These are phyloP conservation scores for Lentinula sp. DNA, from an alignment of 768 basidiomycete genomes.

Conservation along the genomic window DNA sequence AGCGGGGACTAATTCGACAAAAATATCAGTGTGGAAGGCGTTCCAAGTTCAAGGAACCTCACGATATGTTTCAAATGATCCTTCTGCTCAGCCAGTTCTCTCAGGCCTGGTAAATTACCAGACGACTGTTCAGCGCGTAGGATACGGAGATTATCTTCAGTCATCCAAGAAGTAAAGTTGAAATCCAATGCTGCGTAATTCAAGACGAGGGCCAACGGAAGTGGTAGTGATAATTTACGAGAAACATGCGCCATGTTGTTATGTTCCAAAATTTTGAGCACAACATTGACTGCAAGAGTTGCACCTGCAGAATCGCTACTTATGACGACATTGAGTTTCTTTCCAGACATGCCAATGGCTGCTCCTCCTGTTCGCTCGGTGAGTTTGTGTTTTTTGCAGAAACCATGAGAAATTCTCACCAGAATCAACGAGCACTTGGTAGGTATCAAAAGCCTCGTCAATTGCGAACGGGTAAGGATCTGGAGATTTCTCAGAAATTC, in stretches of 20 bases:
- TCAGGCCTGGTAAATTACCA: slow-evolving; percentile 68
- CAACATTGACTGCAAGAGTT: slow-evolving; percentile 76
- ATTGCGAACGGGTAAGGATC: slow-evolving; percentile 97
- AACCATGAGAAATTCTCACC: slow-evolving; percentile 22
- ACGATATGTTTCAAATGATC: slow-evolving; percentile 82
- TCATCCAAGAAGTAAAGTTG: slow-evolving; percentile 98
- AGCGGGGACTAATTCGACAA: slow-evolving; percentile 57
- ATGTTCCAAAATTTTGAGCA: slow-evolving; percentile 77
- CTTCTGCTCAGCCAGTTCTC: slow-evolving; percentile 68
- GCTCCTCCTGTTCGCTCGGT: slow-evolving; percentile 43
- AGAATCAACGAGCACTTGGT: slow-evolving; percentile 74
- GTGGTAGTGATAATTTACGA: slow-evolving; percentile 42
- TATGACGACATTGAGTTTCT: slow-evolving; percentile 68
- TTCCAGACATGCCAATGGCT: slow-evolving; percentile 86
- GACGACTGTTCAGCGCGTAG: slow-evolving; percentile 85
- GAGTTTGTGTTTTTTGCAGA: neutral
- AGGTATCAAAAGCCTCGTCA: slow-evolving; percentile 91
- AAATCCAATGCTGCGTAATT: slow-evolving; percentile 94
- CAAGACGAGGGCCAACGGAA: slow-evolving; percentile 78
- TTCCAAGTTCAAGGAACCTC: slow-evolving; percentile 10
- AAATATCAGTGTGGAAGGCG: slow-evolving; percentile 1
- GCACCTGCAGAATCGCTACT: slow-evolving; percentile 99
- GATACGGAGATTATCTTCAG: slow-evolving; percentile 73
- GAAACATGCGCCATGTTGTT: slow-evolving; percentile 21
- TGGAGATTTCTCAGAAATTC: neutral